Evolutionary conservation across 139 green algal genomes (phyloP), one percentile per base, ranked within the genome.

Genomic region (Picochlorum costavermella): DNA sequence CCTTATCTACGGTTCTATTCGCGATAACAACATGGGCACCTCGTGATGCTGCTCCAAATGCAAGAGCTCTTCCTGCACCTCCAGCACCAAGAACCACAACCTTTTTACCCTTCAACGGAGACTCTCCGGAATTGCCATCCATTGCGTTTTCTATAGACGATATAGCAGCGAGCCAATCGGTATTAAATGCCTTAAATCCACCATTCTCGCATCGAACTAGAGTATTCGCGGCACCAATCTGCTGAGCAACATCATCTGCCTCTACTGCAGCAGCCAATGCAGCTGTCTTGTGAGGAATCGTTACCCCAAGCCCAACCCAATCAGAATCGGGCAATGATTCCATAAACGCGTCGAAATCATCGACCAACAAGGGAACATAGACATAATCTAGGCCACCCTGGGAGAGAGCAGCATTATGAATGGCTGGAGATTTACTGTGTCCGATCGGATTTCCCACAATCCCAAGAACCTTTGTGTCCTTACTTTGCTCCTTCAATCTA

Each of bases 211-310:
- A 73, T 2, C 86, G 72, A 26, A 98, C 79, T 6, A 98, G 75
- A 14, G 93, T 98, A 83, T 98, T 98, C 50, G 87, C 84, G 2
- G 93, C 93, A 14, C 93, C 93, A 30, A 98, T 97, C 29, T 83
- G 67, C 4, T 56, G 49, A 1, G 90, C 88, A 11, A 93, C 78
- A 1, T 74, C 60, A 64, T 98, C 93, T 5, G 85, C 81, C 26
- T 83, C 64, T 1, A 74, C 44, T 8, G 84, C 85, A 14, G 44
- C 67, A 40, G 76, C 65, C 60, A 97, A 67, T 8, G 91, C 92
- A n/a, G 86, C 85, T 56, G 91, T 72, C 81, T 96, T 95, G 83
- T 98, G 92, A 0, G 92, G 92, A 44, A 98, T 98, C 51, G 92
- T 98, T n/a, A 97, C 90, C 29, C 72, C 77, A 70, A 95, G 82